A percentile compares a stretch with the other conserved stretches of the same genome.
Conservation (phyloP, 2,329 filamentous ascomycete genomes). For the Aplosporella prunicola region DNA sequence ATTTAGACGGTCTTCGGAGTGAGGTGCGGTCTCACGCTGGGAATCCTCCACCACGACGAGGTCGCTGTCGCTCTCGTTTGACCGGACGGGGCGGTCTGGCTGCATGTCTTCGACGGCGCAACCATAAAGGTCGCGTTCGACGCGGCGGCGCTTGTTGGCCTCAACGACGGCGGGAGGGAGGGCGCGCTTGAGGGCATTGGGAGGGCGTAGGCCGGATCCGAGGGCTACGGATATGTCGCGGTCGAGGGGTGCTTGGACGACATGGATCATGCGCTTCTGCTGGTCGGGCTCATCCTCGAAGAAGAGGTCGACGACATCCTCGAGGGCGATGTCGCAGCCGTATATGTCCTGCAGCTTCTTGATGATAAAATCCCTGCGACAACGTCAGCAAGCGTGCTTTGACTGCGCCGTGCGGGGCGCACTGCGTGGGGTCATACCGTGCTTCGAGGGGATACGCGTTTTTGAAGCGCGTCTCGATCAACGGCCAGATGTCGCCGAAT, state of each 20-base stretch:
- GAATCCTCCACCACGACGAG: slow-evolving; percentile 14
- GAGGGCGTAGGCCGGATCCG: slow-evolving; percentile 22
- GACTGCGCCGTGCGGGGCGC: background rate
- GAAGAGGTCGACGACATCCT: slow-evolving; percentile 26
- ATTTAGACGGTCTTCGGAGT: slow-evolving; percentile 14
- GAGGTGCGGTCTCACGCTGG: slow-evolving; percentile 14
- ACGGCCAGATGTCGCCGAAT: background rate
- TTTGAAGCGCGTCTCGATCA: background rate
- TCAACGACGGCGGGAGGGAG: slow-evolving; percentile 1
- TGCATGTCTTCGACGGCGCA: slow-evolving; percentile 12
- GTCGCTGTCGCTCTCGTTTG: slow-evolving; percentile 33
- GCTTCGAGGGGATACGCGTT: background rate
- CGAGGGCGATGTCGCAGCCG: slow-evolving; percentile 27
- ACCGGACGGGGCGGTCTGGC: slow-evolving; percentile 22
- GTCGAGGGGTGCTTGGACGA: slow-evolving; percentile 21
- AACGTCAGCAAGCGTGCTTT: background rate
- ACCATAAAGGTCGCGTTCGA: slow-evolving; percentile 15
- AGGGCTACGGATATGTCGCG: slow-evolving; percentile 25
- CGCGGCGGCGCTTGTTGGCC: slow-evolving; percentile 19
- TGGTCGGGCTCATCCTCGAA: slow-evolving; percentile 23
- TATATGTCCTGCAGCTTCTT: slow-evolving; percentile 28
- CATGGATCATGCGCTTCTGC: slow-evolving; percentile 21
- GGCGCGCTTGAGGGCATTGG: slow-evolving; percentile 5
- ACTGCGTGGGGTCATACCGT: background rate
- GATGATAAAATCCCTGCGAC: slow-evolving; percentile 19